phyloP scores from a whole-genome alignment of 2,329 filamentous ascomycete species.

The Penicillium sp. region DNA sequence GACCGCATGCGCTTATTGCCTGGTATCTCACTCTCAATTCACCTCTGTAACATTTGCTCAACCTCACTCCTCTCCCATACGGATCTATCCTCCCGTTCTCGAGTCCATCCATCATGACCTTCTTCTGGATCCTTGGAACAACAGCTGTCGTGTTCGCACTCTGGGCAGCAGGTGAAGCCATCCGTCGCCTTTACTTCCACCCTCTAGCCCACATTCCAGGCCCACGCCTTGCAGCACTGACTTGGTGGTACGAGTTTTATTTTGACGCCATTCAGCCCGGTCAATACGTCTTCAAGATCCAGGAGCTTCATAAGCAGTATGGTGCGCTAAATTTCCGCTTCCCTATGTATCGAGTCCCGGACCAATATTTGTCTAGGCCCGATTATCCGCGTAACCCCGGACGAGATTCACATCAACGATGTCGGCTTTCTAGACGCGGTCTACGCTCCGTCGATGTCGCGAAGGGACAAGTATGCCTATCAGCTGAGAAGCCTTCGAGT shows the following conservation, averaged over 20 bases:
- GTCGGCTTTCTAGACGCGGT: conserved; percentile 25
- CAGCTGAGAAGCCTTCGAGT: conserved; percentile 30
- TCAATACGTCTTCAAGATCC: conserved; percentile 39
- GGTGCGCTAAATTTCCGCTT: conserved; percentile 27
- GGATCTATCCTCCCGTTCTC: too few species aligned
- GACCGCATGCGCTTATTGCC: too few species aligned
- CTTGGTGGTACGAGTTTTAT: conserved; percentile 20
- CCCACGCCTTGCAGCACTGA: conserved; percentile 17
- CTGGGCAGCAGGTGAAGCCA: not conserved
- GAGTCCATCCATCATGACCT: not conserved
- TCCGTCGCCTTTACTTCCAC: not conserved
- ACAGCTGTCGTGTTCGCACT: not conserved
- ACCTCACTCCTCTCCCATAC: too few species aligned
- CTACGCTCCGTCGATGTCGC: conserved; percentile 30
- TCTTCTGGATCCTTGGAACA: not conserved
- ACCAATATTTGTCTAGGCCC: conserved; percentile 30
- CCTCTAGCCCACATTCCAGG: conserved; percentile 17
- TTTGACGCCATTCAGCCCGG: conserved; percentile 28
- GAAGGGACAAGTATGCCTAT: conserved; percentile 34
- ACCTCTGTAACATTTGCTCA: too few species aligned
- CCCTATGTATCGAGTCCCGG: too few species aligned
- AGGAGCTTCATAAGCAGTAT: conserved; percentile 41
- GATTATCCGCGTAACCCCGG: conserved; percentile 44
- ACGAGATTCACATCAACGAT: conserved; percentile 45
- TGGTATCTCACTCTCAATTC: too few species aligned